Evolutionary conservation across 129 eudicot species (phyloP), one percentile per base, ranked within the genome.

Genomic region (Chrysanthemum makinoi): DNA sequence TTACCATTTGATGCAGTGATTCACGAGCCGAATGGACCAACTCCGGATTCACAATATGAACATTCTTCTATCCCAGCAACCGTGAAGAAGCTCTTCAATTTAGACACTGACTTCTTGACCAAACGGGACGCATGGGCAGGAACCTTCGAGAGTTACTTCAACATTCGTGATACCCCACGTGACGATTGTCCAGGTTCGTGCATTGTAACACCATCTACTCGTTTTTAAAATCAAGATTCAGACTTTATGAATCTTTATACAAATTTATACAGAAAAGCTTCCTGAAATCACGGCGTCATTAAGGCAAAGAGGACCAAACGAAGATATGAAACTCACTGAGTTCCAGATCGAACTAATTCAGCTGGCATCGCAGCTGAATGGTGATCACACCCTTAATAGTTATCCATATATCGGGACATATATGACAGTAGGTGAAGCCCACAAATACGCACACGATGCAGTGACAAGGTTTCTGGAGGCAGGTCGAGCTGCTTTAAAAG

Each of bases 61-160:
- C 98, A 89, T 76, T 93, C 98, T 18, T 92, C 98, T 22, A 80
- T 89, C 22, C 74, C 98, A 1, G 98, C 98, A 48, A 89, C 98
- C 2, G 92, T 93, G 6, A 93, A 93, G 81, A 89, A 89, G 68
- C 96, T 93, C 71, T 93, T 93, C 58, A 93, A 89, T 83, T 67
- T 93, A 15, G 76, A 85, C 56, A 87, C 96, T 17, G 86, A 89
- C 68, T 93, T 87, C 81, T 80, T 93, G 76, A 93, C 98, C 43
- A 93, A 89, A 71, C 75, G 96, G 73, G 98, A 93, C 65, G 96
- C 92, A 18, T 93, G 98, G 98, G 96, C 98, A 11, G 92, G 92
- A 62, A 93, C 96, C 55, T 93, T 93, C 30, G 98, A 93, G 79
- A 87, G 80, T n/a, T 85, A 87, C 84, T 83, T 93, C 65, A 44